Conservation (phyloP, 2,329 filamentous ascomycete species). For the Furcasterigmium furcatum region DNA sequence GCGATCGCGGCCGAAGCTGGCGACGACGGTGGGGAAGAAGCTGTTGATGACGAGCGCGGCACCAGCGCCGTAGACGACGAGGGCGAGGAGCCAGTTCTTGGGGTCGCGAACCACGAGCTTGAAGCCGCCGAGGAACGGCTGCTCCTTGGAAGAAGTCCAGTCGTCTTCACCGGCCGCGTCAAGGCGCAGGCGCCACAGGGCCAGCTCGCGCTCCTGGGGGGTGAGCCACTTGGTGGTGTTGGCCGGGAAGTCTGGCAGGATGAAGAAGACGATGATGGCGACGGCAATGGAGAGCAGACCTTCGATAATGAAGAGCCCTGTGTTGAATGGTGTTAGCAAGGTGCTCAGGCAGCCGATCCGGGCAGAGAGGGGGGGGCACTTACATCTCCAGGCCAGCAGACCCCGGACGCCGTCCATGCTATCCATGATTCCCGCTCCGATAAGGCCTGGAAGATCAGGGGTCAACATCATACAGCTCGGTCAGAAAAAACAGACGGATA, state of each 20-base stretch:
- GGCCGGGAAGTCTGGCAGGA: conserved; percentile 64
- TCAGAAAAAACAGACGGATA: no score
- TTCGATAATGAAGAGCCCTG: conserved; percentile 72
- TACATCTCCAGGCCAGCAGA: conserved; percentile 44
- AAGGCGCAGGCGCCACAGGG: conserved; percentile 13
- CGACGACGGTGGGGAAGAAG: conserved; percentile 18
- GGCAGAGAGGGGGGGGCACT: no score
- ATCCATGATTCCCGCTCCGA: conserved; percentile 13
- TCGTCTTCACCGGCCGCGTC: conserved; percentile 16
- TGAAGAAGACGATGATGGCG: conserved; percentile 51
- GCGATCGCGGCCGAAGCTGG: conserved; percentile 4
- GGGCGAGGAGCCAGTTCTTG: conserved; percentile 14
- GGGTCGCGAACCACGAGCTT: conserved; percentile 14
- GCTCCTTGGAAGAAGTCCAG: conserved; percentile 10
- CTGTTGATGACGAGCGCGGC: conserved; percentile 14
- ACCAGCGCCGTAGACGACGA: conserved; percentile 12
- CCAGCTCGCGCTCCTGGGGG: conserved; percentile 13
- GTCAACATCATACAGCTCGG: no score
- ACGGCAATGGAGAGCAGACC: conserved; percentile 55
- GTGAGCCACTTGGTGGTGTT: conserved; percentile 17
- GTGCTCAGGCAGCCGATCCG: no score
- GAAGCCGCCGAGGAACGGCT: conserved; percentile 14
- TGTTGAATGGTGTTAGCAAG: no score
- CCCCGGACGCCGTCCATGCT: conserved; percentile 9
- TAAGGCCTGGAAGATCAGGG: no score